Evolutionary conservation across 345 rosid species (phyloP).

Genomic region (Iberis pinnata): DNA sequence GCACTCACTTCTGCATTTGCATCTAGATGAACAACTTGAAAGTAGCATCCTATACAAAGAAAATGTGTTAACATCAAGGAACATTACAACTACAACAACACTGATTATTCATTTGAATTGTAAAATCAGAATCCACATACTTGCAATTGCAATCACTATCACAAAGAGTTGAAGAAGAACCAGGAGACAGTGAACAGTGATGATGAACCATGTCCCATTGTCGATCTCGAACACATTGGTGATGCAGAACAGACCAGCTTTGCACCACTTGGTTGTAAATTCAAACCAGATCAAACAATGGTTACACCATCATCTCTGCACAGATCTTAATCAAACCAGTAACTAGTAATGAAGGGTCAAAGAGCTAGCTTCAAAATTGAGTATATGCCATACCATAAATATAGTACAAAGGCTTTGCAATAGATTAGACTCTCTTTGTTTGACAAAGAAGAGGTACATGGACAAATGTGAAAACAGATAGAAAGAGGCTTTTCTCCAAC

Average conservation of each 20-base stretch:
- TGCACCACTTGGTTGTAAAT: too few relatives aligned
- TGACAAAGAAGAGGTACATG: slow-evolving; percentile 44
- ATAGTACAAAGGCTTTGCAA: slow-evolving; percentile 3
- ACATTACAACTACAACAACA: too few relatives aligned
- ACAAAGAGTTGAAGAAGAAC: slow-evolving; percentile 40
- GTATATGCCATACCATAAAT: not conserved
- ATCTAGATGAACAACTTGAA: slow-evolving; percentile 90
- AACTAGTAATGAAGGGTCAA: slow-evolving; percentile 1
- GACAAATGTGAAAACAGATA: slow-evolving; percentile 67
- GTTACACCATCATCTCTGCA: too few relatives aligned
- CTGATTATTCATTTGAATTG: too few relatives aligned
- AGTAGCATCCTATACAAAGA: slow-evolving; percentile 64
- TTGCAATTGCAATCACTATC: slow-evolving; percentile 94
- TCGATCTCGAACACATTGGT: too few relatives aligned
- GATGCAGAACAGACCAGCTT: too few relatives aligned
- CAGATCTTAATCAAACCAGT: too few relatives aligned
- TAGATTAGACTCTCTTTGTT: not conserved
- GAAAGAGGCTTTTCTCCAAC: slow-evolving; percentile 92
- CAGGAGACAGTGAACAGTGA: slow-evolving; percentile 74
- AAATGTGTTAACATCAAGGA: not conserved
- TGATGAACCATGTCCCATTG: too few relatives aligned
- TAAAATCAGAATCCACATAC: slow-evolving; percentile 38
- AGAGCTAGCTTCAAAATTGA: slow-evolving; percentile 9
- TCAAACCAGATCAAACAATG: too few relatives aligned
- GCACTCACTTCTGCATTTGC: slow-evolving; percentile 81